These are phyloP conservation scores for Sordariomycetes sp. DNA, from an alignment of 2,329 filamentous ascomycete species.

Conservation along the genomic window DNA sequence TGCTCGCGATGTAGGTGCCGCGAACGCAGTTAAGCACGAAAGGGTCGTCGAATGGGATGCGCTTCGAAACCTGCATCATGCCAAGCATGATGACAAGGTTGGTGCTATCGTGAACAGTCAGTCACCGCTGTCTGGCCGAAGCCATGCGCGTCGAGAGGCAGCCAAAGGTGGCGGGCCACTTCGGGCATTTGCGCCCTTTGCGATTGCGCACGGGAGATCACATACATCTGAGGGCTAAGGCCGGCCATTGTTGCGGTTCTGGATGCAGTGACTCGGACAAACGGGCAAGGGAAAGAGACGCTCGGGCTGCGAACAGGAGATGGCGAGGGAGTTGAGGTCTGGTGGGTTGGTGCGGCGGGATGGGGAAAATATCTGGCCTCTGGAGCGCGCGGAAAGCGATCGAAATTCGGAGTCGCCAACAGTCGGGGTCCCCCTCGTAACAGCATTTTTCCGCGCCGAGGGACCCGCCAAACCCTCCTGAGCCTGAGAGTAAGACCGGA, in stretches of 20 bases:
- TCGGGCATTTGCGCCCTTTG: conserved; percentile 7
- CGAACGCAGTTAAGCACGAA: conserved; percentile 47
- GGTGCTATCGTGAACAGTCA: conserved; percentile 48
- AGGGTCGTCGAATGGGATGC: conserved; percentile 85
- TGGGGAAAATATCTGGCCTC: not conserved
- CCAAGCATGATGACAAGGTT: conserved; percentile 92
- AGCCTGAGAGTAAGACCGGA: too few species aligned
- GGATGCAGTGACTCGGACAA: not conserved
- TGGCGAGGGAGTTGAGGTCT: too few species aligned
- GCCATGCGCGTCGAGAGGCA: not conserved
- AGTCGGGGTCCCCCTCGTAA: too few species aligned
- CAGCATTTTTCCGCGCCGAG: too few species aligned
- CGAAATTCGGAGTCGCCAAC: not conserved
- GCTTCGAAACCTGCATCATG: conserved; percentile 98
- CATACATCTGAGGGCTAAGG: conserved; percentile 57
- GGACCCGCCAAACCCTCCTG: too few species aligned
- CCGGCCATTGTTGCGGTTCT: conserved; percentile 42
- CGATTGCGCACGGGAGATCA: conserved; percentile 2
- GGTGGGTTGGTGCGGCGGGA: too few species aligned
- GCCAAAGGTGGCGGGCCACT: not conserved
- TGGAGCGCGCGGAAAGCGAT: not conserved
- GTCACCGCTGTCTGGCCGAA: too few species aligned
- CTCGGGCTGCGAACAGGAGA: not conserved
- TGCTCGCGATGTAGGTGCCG: conserved; percentile 46
- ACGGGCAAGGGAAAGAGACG: not conserved